Conservation (phyloP, 805 yeast species). For the Candida morakotiae region DNA sequence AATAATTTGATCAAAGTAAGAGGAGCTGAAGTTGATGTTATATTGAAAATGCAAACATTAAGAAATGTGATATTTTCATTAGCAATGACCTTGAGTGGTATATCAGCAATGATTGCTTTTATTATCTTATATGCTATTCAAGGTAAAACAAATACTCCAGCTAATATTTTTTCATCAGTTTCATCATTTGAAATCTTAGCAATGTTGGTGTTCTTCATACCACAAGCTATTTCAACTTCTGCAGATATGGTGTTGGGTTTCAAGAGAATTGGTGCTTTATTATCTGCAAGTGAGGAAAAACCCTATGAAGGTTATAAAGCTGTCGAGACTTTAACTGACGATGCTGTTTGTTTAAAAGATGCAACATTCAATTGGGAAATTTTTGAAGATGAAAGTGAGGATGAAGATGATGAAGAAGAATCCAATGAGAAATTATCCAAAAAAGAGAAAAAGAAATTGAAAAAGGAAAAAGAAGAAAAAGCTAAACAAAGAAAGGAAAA, state of each 20-base stretch:
- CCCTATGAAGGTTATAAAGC: constrained; percentile 7
- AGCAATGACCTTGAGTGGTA: constrained; percentile 58
- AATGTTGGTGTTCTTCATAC: constrained; percentile 57
- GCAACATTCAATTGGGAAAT: constrained; percentile 69
- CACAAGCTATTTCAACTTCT: constrained; percentile 58
- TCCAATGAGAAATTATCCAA: constrained; percentile 9
- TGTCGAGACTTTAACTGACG: constrained; percentile 2
- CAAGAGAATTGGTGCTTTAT: constrained; percentile 48
- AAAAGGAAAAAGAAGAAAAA: constrained; percentile 8
- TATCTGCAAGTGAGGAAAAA: constrained; percentile 41
- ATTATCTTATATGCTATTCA: constrained; percentile 27
- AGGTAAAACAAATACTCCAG: constrained; percentile 38
- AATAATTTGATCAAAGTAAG: constrained; percentile 52
- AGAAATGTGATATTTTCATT: constrained; percentile 60
- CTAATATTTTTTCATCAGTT: constrained; percentile 60
- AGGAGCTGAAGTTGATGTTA: constrained; percentile 49
- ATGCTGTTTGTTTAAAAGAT: constrained; percentile 43
- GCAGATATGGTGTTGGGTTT: constrained; percentile 63
- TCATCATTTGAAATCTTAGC: constrained; percentile 58
- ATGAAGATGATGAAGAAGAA: constrained; percentile 12
- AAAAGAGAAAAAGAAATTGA: constrained; percentile 20
- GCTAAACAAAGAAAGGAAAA: constrained; percentile 5
- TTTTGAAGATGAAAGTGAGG: constrained; percentile 15
- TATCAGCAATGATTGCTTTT: constrained; percentile 58
- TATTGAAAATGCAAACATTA: constrained; percentile 57